Base-by-base conservation (phyloP, 129 eudicot species). In the Flaveria linearis region DNA sequence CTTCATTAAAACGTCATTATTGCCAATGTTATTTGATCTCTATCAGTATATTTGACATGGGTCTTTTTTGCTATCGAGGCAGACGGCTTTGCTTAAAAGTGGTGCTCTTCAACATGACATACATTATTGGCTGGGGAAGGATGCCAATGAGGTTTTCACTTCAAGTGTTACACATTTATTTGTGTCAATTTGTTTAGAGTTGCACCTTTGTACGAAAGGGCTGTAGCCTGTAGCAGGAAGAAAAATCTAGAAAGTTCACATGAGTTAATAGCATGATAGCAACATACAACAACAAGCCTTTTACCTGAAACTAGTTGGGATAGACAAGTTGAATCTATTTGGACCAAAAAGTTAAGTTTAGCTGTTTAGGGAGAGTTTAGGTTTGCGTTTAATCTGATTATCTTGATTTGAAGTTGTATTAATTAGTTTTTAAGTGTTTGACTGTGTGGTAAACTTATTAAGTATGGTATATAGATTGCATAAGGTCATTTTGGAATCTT, bases 81-180 rank as follows among this genome's bases (percentile, higher is more conserved):
- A 89, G 96, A 87, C 96, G 16, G 55, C 81, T 62, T 77, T 85
- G 80, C 83, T 85, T 7, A 90, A 85, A 77, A 82, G 71, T 33
- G 90, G 92, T 41, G 42, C 85, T 62, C 82, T 82, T 61, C 87
- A 76, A 17, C 90, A 90, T 71, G 85, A 90, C 71, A 87, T 90
- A 76, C 96, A 90, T 75, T 90, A 87, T 75, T 90, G 96, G 96
- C 83, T 87, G 49, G 96, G 96, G 60, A 90, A 80, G 25, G 88
- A 84, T 22, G 87, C 90, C 13, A 87, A 72, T 55, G 90, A 90
- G 92, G 96, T 86, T 33, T 74, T 68, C 50, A 18, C 50, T 68
- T 80, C 67, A 60, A 20, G 52, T 58, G 69, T 30, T 52, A 22
- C 13, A 22, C 47, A 50, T 61, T 53, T 64, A 45, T 15, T 49